Evolutionary conservation across 1,284 basidiomycete species (phyloP).

Genomic region (Earliella scabrosa): DNA sequence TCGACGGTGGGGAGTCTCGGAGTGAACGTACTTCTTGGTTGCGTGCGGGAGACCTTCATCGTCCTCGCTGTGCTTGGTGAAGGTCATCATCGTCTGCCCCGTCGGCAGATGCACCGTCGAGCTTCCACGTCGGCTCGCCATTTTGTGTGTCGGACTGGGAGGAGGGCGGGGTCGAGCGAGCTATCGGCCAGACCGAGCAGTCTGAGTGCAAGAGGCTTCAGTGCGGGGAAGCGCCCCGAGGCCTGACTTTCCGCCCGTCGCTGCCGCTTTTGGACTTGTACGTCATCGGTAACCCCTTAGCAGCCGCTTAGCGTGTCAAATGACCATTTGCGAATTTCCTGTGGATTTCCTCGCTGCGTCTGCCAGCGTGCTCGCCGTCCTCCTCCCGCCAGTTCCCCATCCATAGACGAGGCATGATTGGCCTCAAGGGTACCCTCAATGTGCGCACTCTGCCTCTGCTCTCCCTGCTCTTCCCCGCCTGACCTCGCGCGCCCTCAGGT

Average conservation of each 20-base stretch:
- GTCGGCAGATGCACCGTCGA: slow-evolving; percentile 73
- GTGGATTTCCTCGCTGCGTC: not conserved
- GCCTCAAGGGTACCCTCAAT: slow-evolving; percentile 89
- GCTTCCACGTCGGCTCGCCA: slow-evolving; percentile 71
- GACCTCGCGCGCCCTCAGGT: slow-evolving; percentile 53
- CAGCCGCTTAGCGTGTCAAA: too few relatives aligned
- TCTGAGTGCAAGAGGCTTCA: not conserved
- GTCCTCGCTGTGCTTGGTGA: slow-evolving; percentile 73
- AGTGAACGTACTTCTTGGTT: slow-evolving; percentile 71
- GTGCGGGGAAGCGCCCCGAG: not conserved
- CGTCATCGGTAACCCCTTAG: too few relatives aligned
- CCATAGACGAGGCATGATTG: slow-evolving; percentile 71
- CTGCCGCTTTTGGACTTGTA: not conserved
- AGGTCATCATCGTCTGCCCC: slow-evolving; percentile 78
- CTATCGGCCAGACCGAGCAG: not conserved
- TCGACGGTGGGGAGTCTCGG: slow-evolving; percentile 15
- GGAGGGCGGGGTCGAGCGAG: not conserved
- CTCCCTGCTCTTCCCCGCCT: not conserved
- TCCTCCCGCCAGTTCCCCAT: slow-evolving; percentile 1
- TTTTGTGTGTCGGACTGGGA: slow-evolving; percentile 8
- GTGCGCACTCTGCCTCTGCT: slow-evolving; percentile 44
- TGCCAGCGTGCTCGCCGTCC: too few relatives aligned
- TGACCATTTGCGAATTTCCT: too few relatives aligned
- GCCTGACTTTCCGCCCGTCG: not conserved
- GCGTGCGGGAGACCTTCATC: slow-evolving; percentile 86